Evolutionary conservation across 768 basidiomycete genomes (phyloP), one percentile per base, ranked within the genome.

Genomic region (Russula brevipes): DNA sequence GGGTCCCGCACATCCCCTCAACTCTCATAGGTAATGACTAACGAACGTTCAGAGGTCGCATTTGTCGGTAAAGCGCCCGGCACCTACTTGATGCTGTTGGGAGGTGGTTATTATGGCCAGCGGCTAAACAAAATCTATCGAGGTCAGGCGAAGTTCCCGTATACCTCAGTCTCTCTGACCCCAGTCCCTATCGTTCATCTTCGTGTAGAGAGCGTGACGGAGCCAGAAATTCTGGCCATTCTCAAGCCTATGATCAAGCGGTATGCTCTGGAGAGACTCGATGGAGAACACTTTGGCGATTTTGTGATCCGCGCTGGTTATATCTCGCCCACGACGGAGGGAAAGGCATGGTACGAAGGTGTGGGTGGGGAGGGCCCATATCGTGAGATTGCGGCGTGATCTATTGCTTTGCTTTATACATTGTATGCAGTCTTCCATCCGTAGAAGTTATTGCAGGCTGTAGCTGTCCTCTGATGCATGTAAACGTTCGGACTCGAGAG

Each of bases 11-110:
- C 31, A 17, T 52, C 6, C 49, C 16, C 59, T 33, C n/a, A 11
- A 11, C 9, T 42, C 19, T 30, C 47, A 30, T 30, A 56, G 35
- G 35, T 50, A 45, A 58, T 5, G 30, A 42, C 60, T 30, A 44
- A 42, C 49, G 31, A 54, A 14, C 14, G 14, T 30, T 12, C 76
- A 89, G 96, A 98, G 80, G 81, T 98, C 45, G 97, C 94, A 0
- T 96, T 98, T 70, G 87, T 98, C 44, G 96, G 97, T 38, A 98
- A 98, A 76, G 94, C 97, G 0, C 92, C 88, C 1, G 94, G 93
- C 12, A 81, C 85, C 38, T 99, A 99, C 73, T 72, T 87, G 50
- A 97, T 98, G 94, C 83, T 98, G 38, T 86, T 99, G 39, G 96
- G 97, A 45, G 96, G 96, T 59, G 94, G 94, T 1, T 97, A 94